phyloP scores from a whole-genome alignment of 2,329 filamentous ascomycete genomes.

The Alternaria arbusti region DNA sequence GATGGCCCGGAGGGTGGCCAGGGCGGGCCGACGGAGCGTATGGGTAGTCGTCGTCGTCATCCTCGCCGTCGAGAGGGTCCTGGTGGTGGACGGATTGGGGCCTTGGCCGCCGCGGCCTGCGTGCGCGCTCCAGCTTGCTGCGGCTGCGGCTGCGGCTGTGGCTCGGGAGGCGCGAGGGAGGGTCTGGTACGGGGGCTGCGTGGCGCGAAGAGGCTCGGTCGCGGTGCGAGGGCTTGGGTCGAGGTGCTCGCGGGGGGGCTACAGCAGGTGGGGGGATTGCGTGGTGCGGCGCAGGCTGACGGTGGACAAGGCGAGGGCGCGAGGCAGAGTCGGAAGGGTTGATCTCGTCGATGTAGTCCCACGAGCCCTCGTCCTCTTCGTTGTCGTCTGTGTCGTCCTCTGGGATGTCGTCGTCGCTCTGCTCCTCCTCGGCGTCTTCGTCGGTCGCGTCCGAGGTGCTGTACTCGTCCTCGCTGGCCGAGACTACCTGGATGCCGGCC shows the following conservation, averaged over 20 bases:
- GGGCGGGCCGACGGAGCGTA: slow-evolving; percentile 38
- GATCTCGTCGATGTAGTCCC: slow-evolving; percentile 51
- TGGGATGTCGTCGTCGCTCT: slow-evolving; percentile 24
- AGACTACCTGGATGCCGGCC: slow-evolving; percentile 42
- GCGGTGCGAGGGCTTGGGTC: slow-evolving; percentile 44
- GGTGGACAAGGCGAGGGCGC: slow-evolving; percentile 43
- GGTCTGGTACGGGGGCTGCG: slow-evolving; percentile 38
- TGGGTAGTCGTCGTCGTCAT: slow-evolving; percentile 56
- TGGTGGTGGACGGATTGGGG: slow-evolving; percentile 47
- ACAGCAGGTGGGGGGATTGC: slow-evolving; percentile 36
- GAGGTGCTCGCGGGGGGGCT: slow-evolving; percentile 45
- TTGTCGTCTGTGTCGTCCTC: slow-evolving; percentile 39
- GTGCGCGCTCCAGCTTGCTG: slow-evolving; percentile 39
- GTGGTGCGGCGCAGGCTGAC: slow-evolving; percentile 24
- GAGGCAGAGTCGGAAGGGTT: slow-evolving; percentile 59
- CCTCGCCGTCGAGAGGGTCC: slow-evolving; percentile 54
- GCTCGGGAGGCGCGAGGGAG: slow-evolving; percentile 42
- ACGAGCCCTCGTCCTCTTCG: slow-evolving; percentile 34
- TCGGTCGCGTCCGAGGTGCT: slow-evolving; percentile 27
- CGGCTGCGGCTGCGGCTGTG: slow-evolving; percentile 43
- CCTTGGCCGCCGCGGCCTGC: slow-evolving; percentile 39
- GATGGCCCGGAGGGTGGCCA: slow-evolving; percentile 43
- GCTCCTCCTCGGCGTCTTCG: slow-evolving; percentile 39
- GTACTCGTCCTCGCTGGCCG: slow-evolving; percentile 42
- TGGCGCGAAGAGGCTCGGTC: slow-evolving; percentile 50